Conservation (phyloP, 1,139 yeast species). For the Pichia sp. region DNA sequence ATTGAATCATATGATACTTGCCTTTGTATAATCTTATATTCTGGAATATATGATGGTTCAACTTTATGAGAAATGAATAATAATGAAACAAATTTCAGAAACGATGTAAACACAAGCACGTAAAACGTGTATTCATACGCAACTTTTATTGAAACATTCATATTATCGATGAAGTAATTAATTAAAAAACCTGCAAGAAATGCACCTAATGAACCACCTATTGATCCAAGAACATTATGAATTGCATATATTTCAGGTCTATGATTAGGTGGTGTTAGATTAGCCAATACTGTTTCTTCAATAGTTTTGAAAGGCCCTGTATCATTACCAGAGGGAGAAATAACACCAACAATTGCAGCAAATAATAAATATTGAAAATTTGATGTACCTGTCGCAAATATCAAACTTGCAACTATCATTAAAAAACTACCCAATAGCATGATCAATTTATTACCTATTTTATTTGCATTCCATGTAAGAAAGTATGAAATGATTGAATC, state of each 20-base stretch:
- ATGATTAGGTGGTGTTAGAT: constrained; percentile 57
- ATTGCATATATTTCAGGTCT: constrained; percentile 74
- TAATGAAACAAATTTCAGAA: constrained; percentile 48
- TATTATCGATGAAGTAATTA: constrained; percentile 35
- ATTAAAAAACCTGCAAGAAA: constrained; percentile 55
- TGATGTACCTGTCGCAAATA: constrained; percentile 46
- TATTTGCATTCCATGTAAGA: constrained; percentile 74
- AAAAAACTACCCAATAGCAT: constrained; percentile 58
- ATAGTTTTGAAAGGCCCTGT: constrained; percentile 89
- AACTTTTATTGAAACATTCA: constrained; percentile 31
- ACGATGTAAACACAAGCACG: constrained; percentile 52
- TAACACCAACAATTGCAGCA: constrained; percentile 66
- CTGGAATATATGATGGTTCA: constrained; percentile 35
- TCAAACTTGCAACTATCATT: constrained; percentile 66
- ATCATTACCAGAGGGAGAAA: constrained; percentile 88
- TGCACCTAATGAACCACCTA: constrained; percentile 75
- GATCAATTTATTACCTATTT: constrained; percentile 64
- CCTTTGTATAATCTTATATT: constrained; percentile 12
- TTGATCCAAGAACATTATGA: constrained; percentile 59
- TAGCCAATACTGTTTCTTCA: constrained; percentile 83
- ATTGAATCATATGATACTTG: background rate
- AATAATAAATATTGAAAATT: constrained; percentile 49
- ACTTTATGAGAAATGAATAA: constrained; percentile 47
- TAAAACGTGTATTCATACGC: constrained; percentile 57
- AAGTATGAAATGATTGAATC: constrained; percentile 68